These are phyloP conservation scores for Pistacia integerrima DNA, from an alignment of 345 rosid genomes.

Conservation along the genomic window DNA sequence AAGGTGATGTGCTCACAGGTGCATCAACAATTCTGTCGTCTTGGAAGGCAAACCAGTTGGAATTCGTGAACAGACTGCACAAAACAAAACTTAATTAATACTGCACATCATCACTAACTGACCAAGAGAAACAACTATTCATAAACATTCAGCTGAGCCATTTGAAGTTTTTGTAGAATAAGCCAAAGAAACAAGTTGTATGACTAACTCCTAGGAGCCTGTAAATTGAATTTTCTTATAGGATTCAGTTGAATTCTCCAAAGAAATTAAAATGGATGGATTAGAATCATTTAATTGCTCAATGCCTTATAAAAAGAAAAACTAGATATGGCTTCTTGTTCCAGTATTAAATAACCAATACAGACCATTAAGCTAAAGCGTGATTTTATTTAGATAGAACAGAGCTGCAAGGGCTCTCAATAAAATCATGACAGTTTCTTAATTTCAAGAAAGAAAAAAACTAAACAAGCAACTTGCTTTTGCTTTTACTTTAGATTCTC, in stretches of 20 bases:
- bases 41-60: conserved; percentile 98
- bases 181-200: background rate
- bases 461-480: too few relatives aligned
- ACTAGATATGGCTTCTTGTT: background rate
- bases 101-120: background rate
- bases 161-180: background rate
- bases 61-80: conserved; percentile 84
- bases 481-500: background rate
- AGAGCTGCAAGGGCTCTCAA: background rate
- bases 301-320: background rate
- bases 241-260: background rate
- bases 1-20: conserved; percentile 49
- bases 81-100: conserved; percentile 2
- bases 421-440: background rate
- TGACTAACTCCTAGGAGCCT: background rate
- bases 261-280: background rate
- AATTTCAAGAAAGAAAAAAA: too few relatives aligned
- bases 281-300: background rate
- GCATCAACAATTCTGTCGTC: conserved; percentile 66
- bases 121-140: background rate
- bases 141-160: background rate
- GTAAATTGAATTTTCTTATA: background rate
- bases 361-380: background rate
- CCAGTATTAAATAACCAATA: background rate
- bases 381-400: background rate